These are phyloP conservation scores for Naganishia albida DNA, from an alignment of 1,284 basidiomycete species.

Conservation along the genomic window DNA sequence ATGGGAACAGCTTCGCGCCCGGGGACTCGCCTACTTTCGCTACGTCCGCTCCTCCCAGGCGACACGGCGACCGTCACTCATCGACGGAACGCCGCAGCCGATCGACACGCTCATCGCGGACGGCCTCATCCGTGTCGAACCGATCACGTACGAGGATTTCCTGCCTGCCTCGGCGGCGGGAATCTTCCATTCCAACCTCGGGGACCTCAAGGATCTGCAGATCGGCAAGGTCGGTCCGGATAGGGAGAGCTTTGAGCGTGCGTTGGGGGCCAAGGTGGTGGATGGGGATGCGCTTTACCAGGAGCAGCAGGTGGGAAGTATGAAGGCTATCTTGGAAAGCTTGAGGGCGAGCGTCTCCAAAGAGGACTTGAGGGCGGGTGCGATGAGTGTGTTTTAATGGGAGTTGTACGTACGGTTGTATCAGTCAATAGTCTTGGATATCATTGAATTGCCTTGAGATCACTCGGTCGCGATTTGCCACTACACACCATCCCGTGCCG, in stretches of 20 bases:
- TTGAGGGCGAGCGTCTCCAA: conserved; percentile 10
- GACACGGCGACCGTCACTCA: conserved; percentile 15
- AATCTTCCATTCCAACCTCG: conserved; percentile 55
- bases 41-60: conserved; percentile 34
- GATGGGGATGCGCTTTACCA: conserved; percentile 29
- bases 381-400: conserved; percentile 20
- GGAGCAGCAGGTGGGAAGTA: conserved; percentile 21
- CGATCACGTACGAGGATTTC: conserved; percentile 56
- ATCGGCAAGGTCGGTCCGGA: conserved; percentile 22
- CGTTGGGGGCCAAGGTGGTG: conserved; percentile 26
- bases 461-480: too few species aligned
- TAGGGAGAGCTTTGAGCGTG: conserved; percentile 23
- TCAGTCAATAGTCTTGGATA: too few species aligned
- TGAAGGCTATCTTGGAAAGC: conserved; percentile 23
- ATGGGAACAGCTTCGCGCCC: conserved; percentile 40
- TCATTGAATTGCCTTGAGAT: too few species aligned
- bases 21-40: conserved; percentile 46
- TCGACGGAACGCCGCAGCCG: conserved; percentile 14
- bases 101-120: conserved; percentile 39
- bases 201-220: conserved; percentile 35
- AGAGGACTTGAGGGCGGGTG: conserved; percentile 5
- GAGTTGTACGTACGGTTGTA: background rate
- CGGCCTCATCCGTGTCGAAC: conserved; percentile 45
- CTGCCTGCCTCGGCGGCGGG: conserved; percentile 55
- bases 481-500: too few species aligned